Evolutionary conservation across 345 rosid genomes (phyloP).

Genomic region (Sisymbrium altissimum): DNA sequence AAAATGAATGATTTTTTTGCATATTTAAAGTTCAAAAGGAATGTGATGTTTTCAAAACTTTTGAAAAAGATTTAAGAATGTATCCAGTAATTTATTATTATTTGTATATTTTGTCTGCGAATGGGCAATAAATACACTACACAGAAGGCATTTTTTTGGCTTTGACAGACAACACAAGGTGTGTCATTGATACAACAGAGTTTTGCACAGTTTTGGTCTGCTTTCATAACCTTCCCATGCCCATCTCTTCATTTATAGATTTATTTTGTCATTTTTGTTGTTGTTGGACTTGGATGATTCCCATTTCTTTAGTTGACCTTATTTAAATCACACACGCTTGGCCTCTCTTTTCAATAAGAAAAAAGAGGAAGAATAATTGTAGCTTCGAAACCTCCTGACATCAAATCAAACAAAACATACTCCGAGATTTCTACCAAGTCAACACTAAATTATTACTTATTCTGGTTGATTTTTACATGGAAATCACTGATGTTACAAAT

Average conservation of each 20-base stretch:
- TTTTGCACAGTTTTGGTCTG: conserved; percentile 31
- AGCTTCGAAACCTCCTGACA: conserved; percentile 4
- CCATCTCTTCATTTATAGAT: not conserved
- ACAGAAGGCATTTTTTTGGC: conserved; percentile 1
- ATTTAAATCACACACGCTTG: not conserved
- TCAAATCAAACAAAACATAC: conserved; percentile 3
- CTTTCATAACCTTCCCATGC: not conserved
- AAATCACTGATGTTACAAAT: not conserved
- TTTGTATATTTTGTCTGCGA: not conserved
- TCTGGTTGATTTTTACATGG: not conserved
- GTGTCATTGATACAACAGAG: conserved; percentile 33
- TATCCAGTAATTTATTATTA: not conserved
- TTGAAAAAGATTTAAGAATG: not conserved
- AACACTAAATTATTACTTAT: conserved; percentile 4
- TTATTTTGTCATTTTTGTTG: not conserved
- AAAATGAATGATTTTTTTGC: not conserved
- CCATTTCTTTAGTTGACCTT: conserved; percentile 17
- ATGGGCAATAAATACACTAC: conserved; percentile 16
- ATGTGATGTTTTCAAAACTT: not conserved
- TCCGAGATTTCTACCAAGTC: conserved; percentile 13
- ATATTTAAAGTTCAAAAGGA: not conserved
- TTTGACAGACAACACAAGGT: conserved; percentile 23
- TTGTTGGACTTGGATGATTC: not conserved
- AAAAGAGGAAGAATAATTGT: not conserved
- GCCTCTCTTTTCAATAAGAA: not conserved